phyloP scores from a whole-genome alignment of 176 grass and related monocot genomes.

The Eragrostis curvula region DNA sequence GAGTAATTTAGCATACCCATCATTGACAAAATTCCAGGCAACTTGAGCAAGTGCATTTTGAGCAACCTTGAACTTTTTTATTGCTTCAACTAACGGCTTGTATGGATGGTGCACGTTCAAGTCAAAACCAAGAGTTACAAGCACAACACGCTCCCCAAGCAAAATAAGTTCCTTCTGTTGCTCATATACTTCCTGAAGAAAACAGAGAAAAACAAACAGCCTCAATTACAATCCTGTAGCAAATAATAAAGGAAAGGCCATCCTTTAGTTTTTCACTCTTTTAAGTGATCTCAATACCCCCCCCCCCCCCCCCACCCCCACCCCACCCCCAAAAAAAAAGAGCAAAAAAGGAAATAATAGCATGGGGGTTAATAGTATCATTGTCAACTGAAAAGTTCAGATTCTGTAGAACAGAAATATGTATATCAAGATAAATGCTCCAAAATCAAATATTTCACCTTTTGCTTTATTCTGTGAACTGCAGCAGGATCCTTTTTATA shows the following conservation, averaged over 20 bases:
- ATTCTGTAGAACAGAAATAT: background rate
- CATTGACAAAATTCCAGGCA: conserved; percentile 99
- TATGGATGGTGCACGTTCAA: conserved; percentile 90
- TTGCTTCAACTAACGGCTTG: conserved; percentile 90
- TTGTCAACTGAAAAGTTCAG: background rate
- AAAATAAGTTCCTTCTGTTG: conserved; percentile 97
- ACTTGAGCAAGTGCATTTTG: conserved; percentile 96
- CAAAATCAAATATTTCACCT: conserved; percentile 48
- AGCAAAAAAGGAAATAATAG: background rate
- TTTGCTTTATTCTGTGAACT: conserved; percentile 79
- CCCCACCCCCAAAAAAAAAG: too few species aligned
- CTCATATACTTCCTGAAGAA: conserved; percentile 89
- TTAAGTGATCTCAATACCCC: too few species aligned
- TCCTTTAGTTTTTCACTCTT: too few species aligned
- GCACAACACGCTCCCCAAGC: conserved; percentile 80
- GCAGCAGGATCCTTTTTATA: conserved; percentile 89
- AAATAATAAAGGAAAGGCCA: background rate
- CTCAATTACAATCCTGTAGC: background rate
- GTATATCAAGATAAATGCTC: background rate
- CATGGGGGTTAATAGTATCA: background rate
- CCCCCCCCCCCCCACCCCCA: too few species aligned
- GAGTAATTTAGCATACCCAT: conserved; percentile 87
- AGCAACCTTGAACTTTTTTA: conserved; percentile 90
- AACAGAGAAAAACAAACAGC: conserved; percentile 2
- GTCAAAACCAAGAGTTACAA: conserved; percentile 88